Evolutionary conservation across 1,284 basidiomycete species (phyloP).

Genomic region (Puccinia triticina): DNA sequence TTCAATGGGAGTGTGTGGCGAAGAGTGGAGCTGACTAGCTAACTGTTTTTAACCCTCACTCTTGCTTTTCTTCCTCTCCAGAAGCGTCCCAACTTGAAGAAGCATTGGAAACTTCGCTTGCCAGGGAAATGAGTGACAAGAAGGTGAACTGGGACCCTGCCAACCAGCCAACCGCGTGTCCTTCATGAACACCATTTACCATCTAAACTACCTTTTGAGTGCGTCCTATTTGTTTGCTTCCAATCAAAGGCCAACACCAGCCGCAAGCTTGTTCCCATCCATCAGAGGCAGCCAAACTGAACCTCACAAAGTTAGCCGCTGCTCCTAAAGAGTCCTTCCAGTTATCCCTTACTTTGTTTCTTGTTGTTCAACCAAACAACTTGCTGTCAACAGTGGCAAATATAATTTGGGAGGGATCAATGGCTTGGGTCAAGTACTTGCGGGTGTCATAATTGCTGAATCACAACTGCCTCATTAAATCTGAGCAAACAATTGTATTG

Average conservation of each 20-base stretch:
- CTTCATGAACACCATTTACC: constrained; percentile 5
- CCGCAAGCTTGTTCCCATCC: background rate
- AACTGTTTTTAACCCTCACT: background rate
- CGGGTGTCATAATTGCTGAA: constrained; percentile 73
- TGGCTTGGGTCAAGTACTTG: constrained; percentile 71
- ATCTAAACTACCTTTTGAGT: constrained; percentile 1
- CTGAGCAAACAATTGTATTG: no score
- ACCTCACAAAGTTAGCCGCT: constrained; percentile 24
- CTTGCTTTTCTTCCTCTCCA: background rate
- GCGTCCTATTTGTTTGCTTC: constrained; percentile 4
- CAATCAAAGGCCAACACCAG: background rate
- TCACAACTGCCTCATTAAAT: no score
- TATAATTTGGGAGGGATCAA: constrained; percentile 76
- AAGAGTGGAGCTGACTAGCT: background rate
- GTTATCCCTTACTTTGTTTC: constrained; percentile 20
- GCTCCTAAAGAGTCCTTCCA: constrained; percentile 24
- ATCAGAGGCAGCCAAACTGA: constrained; percentile 19
- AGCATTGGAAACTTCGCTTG: background rate
- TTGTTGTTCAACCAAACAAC: constrained; percentile 8
- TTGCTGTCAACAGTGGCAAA: constrained; percentile 39
- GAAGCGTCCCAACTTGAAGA: background rate
- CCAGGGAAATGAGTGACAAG: constrained; percentile 9
- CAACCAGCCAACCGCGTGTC: background rate
- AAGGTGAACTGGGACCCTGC: background rate
- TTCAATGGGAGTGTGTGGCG: background rate